A percentile compares a stretch with the other conserved stretches of the same genome.
Evolutionary conservation across 2,329 filamentous ascomycete species (phyloP).

Genomic region (Trichoderma afroharzianum): DNA sequence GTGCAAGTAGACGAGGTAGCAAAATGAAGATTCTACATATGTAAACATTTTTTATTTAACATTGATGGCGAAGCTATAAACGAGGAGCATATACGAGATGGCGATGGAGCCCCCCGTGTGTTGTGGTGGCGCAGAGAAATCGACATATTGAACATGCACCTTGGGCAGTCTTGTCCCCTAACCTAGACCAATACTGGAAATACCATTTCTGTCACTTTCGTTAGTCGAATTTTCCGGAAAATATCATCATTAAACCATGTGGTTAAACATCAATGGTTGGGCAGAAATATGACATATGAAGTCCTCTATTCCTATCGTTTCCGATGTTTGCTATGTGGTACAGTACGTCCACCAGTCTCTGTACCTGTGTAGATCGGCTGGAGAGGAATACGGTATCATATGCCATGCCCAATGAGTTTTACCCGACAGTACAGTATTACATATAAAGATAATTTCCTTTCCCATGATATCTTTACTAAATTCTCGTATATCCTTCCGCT

Average conservation of each 20-base stretch:
- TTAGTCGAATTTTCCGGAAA: neutral
- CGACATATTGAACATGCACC: neutral
- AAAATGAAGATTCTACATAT: neutral
- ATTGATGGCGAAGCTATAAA: neutral
- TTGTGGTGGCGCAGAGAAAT: neutral
- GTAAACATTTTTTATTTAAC: neutral
- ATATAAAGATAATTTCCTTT: neutral
- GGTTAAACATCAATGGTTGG: too few species aligned
- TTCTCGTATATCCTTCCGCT: neutral
- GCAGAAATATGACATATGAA: neutral
- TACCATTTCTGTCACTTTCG: neutral
- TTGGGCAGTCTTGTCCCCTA: neutral
- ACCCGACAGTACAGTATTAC: too few species aligned
- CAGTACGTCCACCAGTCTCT: neutral
- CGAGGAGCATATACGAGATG: neutral
- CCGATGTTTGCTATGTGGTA: neutral
- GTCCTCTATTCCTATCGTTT: neutral
- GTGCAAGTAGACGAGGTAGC: neutral
- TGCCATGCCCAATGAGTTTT: neutral
- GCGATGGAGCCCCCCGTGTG: neutral
- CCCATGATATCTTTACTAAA: neutral
- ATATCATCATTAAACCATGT: neutral
- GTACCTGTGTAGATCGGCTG: accelerated
- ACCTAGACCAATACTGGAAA: neutral
- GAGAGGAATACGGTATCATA: neutral